These are phyloP conservation scores for Rutstroemia sp. DNA, from an alignment of 2,329 filamentous ascomycete genomes.

Conservation along the genomic window DNA sequence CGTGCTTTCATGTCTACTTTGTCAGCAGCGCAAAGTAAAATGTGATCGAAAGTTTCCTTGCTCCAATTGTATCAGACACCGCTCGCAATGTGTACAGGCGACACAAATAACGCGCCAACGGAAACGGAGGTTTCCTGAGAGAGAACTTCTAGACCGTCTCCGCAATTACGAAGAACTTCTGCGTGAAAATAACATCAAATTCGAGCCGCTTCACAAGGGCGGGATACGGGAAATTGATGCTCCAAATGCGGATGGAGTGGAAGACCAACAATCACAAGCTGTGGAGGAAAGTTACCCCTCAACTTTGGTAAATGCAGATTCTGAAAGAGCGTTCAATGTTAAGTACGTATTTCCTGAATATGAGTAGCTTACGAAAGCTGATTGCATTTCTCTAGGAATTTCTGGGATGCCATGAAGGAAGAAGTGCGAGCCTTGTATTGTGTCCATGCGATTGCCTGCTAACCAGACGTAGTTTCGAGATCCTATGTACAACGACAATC, in stretches of 20 bases:
- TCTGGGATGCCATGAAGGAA: constrained; percentile 40
- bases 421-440: constrained; percentile 27
- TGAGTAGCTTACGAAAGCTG: constrained; percentile 17
- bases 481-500: constrained; percentile 28
- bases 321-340: constrained; percentile 25
- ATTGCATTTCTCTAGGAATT: constrained; percentile 31
- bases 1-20: constrained; percentile 54
- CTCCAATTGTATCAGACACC: constrained; percentile 57
- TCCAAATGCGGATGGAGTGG: constrained; percentile 18
- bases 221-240: constrained; percentile 16
- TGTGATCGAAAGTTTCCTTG: constrained; percentile 70
- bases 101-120: constrained; percentile 54
- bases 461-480: constrained; percentile 24
- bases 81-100: constrained; percentile 53
- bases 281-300: constrained; percentile 17
- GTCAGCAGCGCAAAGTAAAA: constrained; percentile 69
- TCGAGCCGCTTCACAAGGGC: constrained; percentile 25
- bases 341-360: constrained; percentile 25
- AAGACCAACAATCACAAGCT: constrained; percentile 23
- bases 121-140: constrained; percentile 34
- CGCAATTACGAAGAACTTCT: constrained; percentile 26
- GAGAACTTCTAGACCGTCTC: constrained; percentile 25
- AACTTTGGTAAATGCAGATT: constrained; percentile 20
- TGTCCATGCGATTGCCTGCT: constrained; percentile 9
- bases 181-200: constrained; percentile 23